Conservation (phyloP, 331 rosid genomes). For the Pyracantha coccinea region DNA sequence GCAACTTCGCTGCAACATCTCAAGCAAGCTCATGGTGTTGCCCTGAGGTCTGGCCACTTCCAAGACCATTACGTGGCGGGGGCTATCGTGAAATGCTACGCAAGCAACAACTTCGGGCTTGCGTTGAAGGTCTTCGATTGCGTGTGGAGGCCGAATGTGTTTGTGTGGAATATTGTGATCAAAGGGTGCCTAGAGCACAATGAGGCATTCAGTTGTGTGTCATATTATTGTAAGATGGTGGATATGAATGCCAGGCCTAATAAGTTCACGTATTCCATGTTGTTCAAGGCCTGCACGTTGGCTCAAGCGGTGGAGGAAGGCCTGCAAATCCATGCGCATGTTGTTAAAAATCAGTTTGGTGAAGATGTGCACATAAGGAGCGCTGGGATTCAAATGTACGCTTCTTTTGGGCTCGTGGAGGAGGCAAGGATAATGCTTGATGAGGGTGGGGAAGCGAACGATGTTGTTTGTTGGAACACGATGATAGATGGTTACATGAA, state of each 20-base stretch:
- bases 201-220: conserved; percentile 25
- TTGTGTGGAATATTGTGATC: conserved; percentile 47
- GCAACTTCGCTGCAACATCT: conserved; percentile 30
- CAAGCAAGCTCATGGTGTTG: conserved; percentile 39
- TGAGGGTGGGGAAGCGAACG: conserved; percentile 8
- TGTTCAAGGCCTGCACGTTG: conserved; percentile 43
- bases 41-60: conserved; percentile 36
- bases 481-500: conserved; percentile 38
- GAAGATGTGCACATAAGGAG: conserved; percentile 41
- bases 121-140: conserved; percentile 41
- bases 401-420: conserved; percentile 29
- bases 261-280: conserved; percentile 43
- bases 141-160: conserved; percentile 51
- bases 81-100: conserved; percentile 30
- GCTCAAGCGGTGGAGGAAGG: conserved; percentile 31
- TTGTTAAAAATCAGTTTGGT: conserved; percentile 34
- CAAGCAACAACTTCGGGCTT: conserved; percentile 24
- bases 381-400: conserved; percentile 56
- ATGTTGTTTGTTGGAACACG: conserved; percentile 46
- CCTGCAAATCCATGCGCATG: conserved; percentile 39
- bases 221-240: conserved; percentile 33
- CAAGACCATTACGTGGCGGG: conserved; percentile 51
- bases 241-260: conserved; percentile 35
- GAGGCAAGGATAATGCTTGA: conserved; percentile 35
- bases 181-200: conserved; percentile 43